phyloP scores from a whole-genome alignment of 2,329 filamentous ascomycete genomes.

The Arthrocladium fulminans region DNA sequence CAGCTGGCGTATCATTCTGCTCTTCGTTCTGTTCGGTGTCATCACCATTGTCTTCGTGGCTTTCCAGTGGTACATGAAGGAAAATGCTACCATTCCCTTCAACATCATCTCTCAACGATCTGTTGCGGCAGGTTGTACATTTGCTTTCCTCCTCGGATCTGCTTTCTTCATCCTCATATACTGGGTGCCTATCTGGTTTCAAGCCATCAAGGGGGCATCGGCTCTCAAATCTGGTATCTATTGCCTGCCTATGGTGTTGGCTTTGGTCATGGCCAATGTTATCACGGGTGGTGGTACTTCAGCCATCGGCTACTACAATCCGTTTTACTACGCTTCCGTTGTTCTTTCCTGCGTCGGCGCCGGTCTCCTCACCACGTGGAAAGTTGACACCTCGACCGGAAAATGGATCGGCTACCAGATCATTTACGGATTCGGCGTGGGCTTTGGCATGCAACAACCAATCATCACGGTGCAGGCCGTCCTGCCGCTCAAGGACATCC shows the following conservation, averaged over 20 bases:
- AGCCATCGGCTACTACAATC: conserved; percentile 32
- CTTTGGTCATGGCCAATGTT: conserved; percentile 29
- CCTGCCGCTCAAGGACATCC: conserved; percentile 29
- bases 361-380: conserved; percentile 34
- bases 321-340: conserved; percentile 31
- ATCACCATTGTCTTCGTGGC: conserved; percentile 38
- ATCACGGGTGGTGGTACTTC: conserved; percentile 28
- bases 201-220: conserved; percentile 35
- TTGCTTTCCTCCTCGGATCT: conserved; percentile 30
- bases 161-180: conserved; percentile 34
- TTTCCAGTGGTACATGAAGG: conserved; percentile 39
- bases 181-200: conserved; percentile 40
- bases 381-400: conserved; percentile 25
- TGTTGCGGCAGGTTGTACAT: conserved; percentile 27
- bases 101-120: conserved; percentile 41
- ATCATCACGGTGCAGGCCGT: conserved; percentile 35
- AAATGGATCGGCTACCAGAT: conserved; percentile 35
- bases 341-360: conserved; percentile 31
- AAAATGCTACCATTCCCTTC: conserved; percentile 43
- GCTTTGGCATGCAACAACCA: conserved; percentile 32
- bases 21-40: conserved; percentile 41
- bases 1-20: conserved; percentile 37
- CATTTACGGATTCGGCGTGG: conserved; percentile 29
- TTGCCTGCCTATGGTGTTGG: conserved; percentile 32
- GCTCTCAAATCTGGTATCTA: conserved; percentile 40